phyloP scores from a whole-genome alignment of 176 grass and related monocot species.

The Paspalum vaginatum region DNA sequence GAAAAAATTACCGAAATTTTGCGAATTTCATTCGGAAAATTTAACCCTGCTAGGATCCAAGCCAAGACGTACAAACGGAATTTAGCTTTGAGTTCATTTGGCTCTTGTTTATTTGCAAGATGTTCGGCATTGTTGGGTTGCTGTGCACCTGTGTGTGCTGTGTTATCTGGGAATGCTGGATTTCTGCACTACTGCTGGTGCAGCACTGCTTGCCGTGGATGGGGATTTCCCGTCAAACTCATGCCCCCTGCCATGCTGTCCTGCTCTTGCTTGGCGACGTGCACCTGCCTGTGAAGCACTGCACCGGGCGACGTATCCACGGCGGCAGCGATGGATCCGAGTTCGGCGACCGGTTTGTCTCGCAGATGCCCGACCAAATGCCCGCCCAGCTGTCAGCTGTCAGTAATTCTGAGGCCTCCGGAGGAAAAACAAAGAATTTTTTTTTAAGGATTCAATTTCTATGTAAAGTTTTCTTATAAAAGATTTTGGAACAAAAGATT shows the following conservation, averaged over 20 bases:
- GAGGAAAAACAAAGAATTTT: too few species aligned
- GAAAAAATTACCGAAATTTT: too few species aligned
- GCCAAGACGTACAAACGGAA: constrained; percentile 34
- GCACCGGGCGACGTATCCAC: constrained; percentile 35
- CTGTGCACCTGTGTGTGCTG: neutral
- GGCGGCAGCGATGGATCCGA: constrained; percentile 32
- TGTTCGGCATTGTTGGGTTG: neutral
- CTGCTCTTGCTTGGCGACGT: neutral
- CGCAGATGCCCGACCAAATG: too few species aligned
- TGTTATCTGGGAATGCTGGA: neutral
- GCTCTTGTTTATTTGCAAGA: constrained; percentile 19
- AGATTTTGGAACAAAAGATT: too few species aligned
- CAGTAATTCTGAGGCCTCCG: too few species aligned
- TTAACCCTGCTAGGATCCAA: too few species aligned
- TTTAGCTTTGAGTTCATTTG: constrained; percentile 20
- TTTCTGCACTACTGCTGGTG: too few species aligned
- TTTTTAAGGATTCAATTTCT: too few species aligned
- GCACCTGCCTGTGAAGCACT: neutral
- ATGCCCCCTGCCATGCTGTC: neutral
- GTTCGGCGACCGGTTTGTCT: constrained; percentile 35
- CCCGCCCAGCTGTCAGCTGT: too few species aligned
- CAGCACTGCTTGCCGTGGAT: too few species aligned
- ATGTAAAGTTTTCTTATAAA: too few species aligned
- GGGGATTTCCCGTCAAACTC: neutral
- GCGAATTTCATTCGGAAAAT: too few species aligned